Evolutionary conservation across 2,329 filamentous ascomycete genomes (phyloP), one percentile per base, ranked within the genome.

Genomic region (Aspergillus sclerotialis): DNA sequence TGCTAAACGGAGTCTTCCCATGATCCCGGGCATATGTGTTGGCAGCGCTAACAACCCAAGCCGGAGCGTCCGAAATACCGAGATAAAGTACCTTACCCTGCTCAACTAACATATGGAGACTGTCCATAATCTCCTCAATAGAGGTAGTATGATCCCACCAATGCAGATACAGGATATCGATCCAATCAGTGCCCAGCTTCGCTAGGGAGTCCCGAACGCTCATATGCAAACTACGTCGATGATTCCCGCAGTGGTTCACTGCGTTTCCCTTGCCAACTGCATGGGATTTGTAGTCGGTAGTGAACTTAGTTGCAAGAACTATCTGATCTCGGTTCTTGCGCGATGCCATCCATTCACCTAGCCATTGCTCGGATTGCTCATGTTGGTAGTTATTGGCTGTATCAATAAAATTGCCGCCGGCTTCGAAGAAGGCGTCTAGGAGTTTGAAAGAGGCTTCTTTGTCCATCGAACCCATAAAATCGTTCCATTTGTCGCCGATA

Each of bases 381-480:
- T 67, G 61, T 46, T 82, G 80, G 59, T 85, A 85, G 55, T 79
- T 80, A 61, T 78, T 82, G 38, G 79, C 51, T 0, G 79, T 84
- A 54, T 86, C 82, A 50, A 86, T 79, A 56, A 86, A 85, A 60
- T 86, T 86, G 15, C 82, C 82, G 4, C 78, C 78, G 0, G 78
- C 69, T 5, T 72, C 69, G 39, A 72, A 76, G 60, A 75, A 85
- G 51, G 72, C 76, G 49, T 86, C 80, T 7, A 86, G 68, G 16
- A 86, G 75, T 13, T 68, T 64, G 44, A 83, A 80, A 2, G 74
- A 68, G 2, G 70, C 70, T 32, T 75, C 66, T 52, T 84, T 76
- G 52, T 75, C 69, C 57, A 80, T 84, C 24, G 70, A 69, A 19
- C 82, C 82, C 72, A 86, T 74, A 33, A 66, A 67, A 31, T 56